Evolutionary conservation across 192 early-diverging fungal species (phyloP).

Genomic region (Jimgerdemannia flammicorona): DNA sequence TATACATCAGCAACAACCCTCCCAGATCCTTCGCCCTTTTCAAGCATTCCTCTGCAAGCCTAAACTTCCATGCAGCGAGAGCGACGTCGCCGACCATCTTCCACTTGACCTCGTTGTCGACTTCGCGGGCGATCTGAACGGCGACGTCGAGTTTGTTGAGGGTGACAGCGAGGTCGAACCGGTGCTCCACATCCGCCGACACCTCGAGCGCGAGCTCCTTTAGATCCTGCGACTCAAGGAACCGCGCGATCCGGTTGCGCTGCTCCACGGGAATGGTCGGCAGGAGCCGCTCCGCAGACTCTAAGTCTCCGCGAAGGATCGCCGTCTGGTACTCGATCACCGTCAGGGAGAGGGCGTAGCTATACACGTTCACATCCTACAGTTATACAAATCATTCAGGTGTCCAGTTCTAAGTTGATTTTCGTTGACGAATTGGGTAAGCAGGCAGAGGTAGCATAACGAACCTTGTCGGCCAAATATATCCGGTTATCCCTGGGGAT

Average conservation of each 20-base stretch:
- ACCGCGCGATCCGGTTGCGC: slow-evolving; percentile 87
- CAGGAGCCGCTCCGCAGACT: slow-evolving; percentile 72
- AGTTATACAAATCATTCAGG: slow-evolving; percentile 6
- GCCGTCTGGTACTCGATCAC: slow-evolving; percentile 99
- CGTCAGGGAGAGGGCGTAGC: slow-evolving; percentile 86
- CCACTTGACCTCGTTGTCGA: slow-evolving; percentile 91
- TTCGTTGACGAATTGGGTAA: neutral
- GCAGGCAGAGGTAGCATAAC: neutral
- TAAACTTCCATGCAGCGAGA: slow-evolving; percentile 86
- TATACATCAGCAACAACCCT: slow-evolving; percentile 87
- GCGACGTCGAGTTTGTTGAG: slow-evolving; percentile 82
- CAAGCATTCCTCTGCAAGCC: slow-evolving; percentile 88
- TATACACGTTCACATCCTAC: slow-evolving; percentile 84
- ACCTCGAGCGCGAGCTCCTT: slow-evolving; percentile 92
- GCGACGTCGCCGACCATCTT: slow-evolving; percentile 89
- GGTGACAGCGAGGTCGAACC: slow-evolving; percentile 92
- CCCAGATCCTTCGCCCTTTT: slow-evolving; percentile 85
- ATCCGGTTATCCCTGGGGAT: slow-evolving; percentile 91
- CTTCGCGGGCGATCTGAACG: slow-evolving; percentile 77
- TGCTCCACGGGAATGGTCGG: slow-evolving; percentile 87
- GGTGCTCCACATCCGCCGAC: slow-evolving; percentile 93
- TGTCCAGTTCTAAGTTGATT: slow-evolving; percentile 1
- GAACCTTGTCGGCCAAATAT: slow-evolving; percentile 85
- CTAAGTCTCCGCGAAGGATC: slow-evolving; percentile 90
- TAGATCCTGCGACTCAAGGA: slow-evolving; percentile 91